Conservation (phyloP, 73 alveolate genomes). For the Symbiodinium natans region DNA sequence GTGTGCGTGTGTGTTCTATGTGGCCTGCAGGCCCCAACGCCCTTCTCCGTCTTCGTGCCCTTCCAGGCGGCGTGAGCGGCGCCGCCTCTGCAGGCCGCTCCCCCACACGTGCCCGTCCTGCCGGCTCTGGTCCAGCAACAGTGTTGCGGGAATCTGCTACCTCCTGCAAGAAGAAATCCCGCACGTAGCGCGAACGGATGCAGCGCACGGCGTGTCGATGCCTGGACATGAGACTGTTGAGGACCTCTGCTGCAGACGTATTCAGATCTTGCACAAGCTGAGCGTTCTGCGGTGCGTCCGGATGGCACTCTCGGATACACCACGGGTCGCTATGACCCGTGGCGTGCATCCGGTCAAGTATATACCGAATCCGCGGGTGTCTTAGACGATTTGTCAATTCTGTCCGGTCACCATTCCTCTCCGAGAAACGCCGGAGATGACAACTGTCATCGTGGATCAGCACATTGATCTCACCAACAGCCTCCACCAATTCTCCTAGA, state of each 20-base stretch:
- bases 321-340: not conserved
- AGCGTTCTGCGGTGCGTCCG: not conserved
- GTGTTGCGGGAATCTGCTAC: not conserved
- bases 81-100: too few relatives aligned
- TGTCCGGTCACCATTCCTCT: not conserved
- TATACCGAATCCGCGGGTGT: not conserved
- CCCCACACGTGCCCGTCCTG: too few relatives aligned
- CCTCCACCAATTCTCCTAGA: not conserved
- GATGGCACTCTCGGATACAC: not conserved
- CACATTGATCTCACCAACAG: not conserved
- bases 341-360: not conserved
- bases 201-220: not conserved
- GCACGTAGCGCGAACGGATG: not conserved
- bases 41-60: too few relatives aligned
- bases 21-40: too few relatives aligned
- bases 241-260: conserved; percentile 3
- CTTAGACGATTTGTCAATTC: not conserved
- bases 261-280: not conserved
- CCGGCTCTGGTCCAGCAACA: too few relatives aligned
- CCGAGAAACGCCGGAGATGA: not conserved
- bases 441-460: conserved; percentile 8
- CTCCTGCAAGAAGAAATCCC: conserved; percentile 4
- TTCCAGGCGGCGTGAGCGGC: too few relatives aligned
- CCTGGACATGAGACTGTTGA: not conserved
- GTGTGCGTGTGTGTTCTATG: too few relatives aligned